These are phyloP conservation scores for Calocera viscosa DNA, from an alignment of 768 basidiomycete genomes.

Conservation along the genomic window DNA sequence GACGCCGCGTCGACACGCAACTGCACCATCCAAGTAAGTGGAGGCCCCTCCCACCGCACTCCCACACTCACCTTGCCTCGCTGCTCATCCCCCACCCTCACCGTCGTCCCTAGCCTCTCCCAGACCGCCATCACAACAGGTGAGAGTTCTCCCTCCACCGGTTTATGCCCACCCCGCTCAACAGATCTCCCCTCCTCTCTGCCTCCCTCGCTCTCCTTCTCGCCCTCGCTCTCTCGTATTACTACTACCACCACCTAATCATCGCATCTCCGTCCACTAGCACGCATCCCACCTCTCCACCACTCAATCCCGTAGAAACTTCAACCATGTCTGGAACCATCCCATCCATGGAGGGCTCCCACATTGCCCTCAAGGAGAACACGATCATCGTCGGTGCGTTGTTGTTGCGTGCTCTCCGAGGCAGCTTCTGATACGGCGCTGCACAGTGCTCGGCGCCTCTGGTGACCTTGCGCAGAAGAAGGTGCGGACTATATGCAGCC, in stretches of 20 bases:
- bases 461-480: constrained; percentile 99
- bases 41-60: not conserved
- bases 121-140: not conserved
- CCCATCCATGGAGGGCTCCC: constrained; percentile 71
- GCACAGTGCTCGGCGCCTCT: constrained; percentile 79
- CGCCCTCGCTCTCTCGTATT: not conserved
- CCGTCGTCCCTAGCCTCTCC: not conserved
- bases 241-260: not conserved
- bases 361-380: constrained; percentile 69
- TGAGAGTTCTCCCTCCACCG: not conserved
- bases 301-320: not conserved
- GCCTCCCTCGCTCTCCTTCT: not conserved
- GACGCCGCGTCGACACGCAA: not conserved
- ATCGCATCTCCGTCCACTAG: not conserved
- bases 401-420: constrained; percentile 6
- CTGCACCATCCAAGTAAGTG: not conserved
- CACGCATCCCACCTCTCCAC: not conserved
- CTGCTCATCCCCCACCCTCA: not conserved
- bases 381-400: constrained; percentile 73
- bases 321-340: constrained; percentile 61
- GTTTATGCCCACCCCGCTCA: not conserved
- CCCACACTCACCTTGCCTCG: not conserved
- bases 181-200: not conserved
- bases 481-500: constrained; percentile 31
- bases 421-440: constrained; percentile 13